phyloP scores from a whole-genome alignment of 805 yeast species.

The Nakazawaea populi region DNA sequence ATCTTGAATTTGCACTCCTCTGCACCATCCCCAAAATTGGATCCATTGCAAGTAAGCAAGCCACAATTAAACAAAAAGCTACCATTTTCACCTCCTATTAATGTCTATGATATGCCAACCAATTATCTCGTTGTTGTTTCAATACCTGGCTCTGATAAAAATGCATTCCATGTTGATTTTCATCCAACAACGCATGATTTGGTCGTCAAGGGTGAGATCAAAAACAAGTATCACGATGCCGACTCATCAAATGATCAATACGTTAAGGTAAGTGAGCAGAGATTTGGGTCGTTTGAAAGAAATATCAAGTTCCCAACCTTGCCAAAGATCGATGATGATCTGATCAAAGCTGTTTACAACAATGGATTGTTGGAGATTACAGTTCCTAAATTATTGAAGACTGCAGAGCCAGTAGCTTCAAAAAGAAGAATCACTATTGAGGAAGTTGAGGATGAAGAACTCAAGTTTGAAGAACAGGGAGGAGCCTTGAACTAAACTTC shows the following conservation, averaged over 20 bases:
- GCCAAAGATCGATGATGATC: conserved; percentile 47
- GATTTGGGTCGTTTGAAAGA: conserved; percentile 54
- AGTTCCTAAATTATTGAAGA: conserved; percentile 35
- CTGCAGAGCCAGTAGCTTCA: conserved; percentile 28
- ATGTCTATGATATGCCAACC: conserved; percentile 45
- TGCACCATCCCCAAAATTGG: conserved; percentile 28
- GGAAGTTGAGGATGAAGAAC: conserved; percentile 44
- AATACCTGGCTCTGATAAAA: conserved; percentile 53
- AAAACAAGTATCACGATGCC: conserved; percentile 28
- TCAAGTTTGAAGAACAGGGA: conserved; percentile 18
- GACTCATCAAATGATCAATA: conserved; percentile 24
- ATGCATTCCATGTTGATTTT: conserved; percentile 48
- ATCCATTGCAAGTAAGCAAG: conserved; percentile 38
- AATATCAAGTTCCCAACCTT: conserved; percentile 47
- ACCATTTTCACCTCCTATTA: conserved; percentile 55
- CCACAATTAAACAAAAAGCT: conserved; percentile 33
- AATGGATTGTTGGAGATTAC: conserved; percentile 50
- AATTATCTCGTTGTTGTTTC: conserved; percentile 44
- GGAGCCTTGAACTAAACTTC: not conserved
- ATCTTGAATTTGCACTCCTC: conserved; percentile 17
- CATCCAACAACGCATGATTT: conserved; percentile 54
- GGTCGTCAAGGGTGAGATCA: conserved; percentile 44
- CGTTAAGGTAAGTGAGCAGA: conserved; percentile 45
- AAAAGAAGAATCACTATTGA: conserved; percentile 40
- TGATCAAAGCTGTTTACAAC: conserved; percentile 44